Conservation (phyloP, 108 stramenopile species). For the Pseudonitzschia delicatissima region DNA sequence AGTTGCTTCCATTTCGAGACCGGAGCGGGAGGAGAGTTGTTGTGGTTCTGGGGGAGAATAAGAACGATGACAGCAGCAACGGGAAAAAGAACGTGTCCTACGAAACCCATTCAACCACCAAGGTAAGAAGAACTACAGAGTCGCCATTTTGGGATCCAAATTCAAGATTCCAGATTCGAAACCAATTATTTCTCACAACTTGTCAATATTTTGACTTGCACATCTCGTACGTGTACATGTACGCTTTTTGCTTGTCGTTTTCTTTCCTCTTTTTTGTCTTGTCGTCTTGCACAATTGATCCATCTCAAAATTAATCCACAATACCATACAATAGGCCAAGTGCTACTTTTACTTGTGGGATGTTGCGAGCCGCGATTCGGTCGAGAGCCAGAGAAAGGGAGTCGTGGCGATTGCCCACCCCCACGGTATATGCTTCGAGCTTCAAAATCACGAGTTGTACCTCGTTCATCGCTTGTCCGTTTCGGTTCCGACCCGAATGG, state of each 20-base stretch:
- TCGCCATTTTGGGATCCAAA: too few species aligned
- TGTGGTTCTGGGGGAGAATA: background rate
- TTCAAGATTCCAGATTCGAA: too few species aligned
- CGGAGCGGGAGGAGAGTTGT: background rate
- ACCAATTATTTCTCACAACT: too few species aligned
- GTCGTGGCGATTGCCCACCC: background rate
- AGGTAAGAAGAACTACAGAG: too few species aligned
- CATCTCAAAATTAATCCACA: too few species aligned
- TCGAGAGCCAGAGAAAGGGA: background rate
- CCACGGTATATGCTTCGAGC: background rate
- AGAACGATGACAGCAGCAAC: background rate
- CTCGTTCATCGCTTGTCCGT: background rate
- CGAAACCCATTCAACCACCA: too few species aligned
- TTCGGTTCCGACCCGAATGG: background rate
- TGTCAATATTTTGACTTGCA: too few species aligned
- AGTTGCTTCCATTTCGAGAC: background rate
- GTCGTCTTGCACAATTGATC: too few species aligned
- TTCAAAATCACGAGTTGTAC: background rate
- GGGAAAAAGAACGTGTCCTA: too few species aligned
- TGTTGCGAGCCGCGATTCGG: background rate
- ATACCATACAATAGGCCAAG: background rate
- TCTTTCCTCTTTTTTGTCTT: too few species aligned
- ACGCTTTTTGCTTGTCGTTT: too few species aligned
- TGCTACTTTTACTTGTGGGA: background rate
- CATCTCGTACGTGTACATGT: too few species aligned